Evolutionary conservation across 2,329 filamentous ascomycete species (phyloP).

Genomic region (Emmonsia crescens): DNA sequence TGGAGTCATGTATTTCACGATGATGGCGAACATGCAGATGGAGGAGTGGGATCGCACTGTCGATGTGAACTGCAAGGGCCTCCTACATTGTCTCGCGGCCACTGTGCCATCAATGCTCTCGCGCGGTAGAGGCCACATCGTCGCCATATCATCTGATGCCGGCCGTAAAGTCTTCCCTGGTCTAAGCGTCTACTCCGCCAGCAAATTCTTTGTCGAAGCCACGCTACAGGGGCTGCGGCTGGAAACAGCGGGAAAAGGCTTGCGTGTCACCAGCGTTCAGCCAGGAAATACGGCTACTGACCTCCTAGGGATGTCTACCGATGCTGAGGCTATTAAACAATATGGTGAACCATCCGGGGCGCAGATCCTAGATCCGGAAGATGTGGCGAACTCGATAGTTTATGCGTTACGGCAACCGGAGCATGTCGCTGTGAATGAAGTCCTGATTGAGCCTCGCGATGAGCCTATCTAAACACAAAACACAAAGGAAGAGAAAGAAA

Average conservation of each 20-base stretch:
- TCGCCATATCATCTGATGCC: slow-evolving; percentile 72
- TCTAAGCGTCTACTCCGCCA: slow-evolving; percentile 69
- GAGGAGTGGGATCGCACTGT: slow-evolving; percentile 75
- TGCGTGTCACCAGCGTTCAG: slow-evolving; percentile 64
- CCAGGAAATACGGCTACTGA: slow-evolving; percentile 68
- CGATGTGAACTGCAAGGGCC: slow-evolving; percentile 77
- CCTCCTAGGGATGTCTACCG: slow-evolving; percentile 62
- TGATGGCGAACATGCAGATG: slow-evolving; percentile 66
- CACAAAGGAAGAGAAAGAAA: not conserved
- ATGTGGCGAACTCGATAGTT: slow-evolving; percentile 62
- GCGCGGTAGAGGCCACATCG: slow-evolving; percentile 59
- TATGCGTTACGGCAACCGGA: slow-evolving; percentile 64
- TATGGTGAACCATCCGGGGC: slow-evolving; percentile 66
- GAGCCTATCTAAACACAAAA: slow-evolving; percentile 51
- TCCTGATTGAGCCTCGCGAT: slow-evolving; percentile 66
- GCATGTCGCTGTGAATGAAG: slow-evolving; percentile 69
- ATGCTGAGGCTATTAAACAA: slow-evolving; percentile 65
- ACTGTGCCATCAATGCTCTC: slow-evolving; percentile 61
- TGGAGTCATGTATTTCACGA: slow-evolving; percentile 80
- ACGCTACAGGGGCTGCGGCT: slow-evolving; percentile 64
- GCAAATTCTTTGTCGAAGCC: slow-evolving; percentile 77
- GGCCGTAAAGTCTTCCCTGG: slow-evolving; percentile 74
- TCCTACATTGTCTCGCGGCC: slow-evolving; percentile 60
- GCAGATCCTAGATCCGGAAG: slow-evolving; percentile 60
- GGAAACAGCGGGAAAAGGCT: slow-evolving; percentile 62